These are phyloP conservation scores for Rubia yunnanensis DNA, from an alignment of 257 asterid species.

Conservation along the genomic window DNA sequence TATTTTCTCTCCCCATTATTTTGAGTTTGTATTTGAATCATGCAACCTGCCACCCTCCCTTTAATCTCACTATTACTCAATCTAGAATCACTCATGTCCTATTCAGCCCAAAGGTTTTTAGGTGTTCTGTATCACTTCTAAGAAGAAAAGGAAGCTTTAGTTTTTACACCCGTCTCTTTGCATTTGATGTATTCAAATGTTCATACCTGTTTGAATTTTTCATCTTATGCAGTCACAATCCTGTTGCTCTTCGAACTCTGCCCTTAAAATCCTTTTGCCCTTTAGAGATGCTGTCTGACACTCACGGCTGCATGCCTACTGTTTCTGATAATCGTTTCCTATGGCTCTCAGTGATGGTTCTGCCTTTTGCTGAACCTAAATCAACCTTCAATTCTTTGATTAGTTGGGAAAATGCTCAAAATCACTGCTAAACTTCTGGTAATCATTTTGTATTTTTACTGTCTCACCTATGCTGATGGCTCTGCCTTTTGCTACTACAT, in stretches of 20 bases:
- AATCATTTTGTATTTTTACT: too few species aligned
- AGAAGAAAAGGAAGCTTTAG: not conserved
- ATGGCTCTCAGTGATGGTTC: too few species aligned
- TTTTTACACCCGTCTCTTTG: not conserved
- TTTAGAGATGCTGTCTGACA: constrained; percentile 52
- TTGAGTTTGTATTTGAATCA: not conserved
- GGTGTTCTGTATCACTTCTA: not conserved
- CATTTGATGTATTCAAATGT: not conserved
- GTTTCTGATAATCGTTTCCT: too few species aligned
- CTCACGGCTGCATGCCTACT: constrained; percentile 44
- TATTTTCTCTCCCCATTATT: constrained; percentile 16
- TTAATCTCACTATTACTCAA: not conserved
- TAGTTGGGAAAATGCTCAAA: too few species aligned
- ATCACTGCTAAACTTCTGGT: too few species aligned
- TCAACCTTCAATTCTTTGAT: too few species aligned
- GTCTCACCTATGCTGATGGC: too few species aligned
- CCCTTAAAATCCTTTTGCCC: constrained; percentile 10
- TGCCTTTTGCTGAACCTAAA: too few species aligned
- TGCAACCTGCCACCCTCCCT: not conserved
- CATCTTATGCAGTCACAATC: not conserved
- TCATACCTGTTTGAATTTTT: not conserved
- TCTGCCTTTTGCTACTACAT: too few species aligned
- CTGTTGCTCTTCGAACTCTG: not conserved
- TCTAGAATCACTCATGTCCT: not conserved
- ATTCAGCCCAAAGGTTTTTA: not conserved